Percentiles rank a stretch among this genome's conserved stretches.
These are phyloP conservation scores for Paxillus rubicundulus DNA, from an alignment of 768 basidiomycete genomes.

Conservation along the genomic window DNA sequence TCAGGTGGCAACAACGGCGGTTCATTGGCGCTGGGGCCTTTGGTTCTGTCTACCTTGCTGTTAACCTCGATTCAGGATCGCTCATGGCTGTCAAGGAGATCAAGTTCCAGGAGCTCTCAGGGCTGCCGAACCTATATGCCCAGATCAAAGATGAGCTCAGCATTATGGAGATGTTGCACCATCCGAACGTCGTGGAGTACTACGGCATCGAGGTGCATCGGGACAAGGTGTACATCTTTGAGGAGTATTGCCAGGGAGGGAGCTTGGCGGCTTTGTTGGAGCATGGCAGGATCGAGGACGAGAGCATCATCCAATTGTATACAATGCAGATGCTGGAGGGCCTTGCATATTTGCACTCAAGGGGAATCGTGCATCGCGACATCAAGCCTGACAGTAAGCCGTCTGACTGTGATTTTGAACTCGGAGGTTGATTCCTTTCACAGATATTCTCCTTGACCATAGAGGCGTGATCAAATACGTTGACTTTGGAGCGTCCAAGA, in stretches of 20 bases:
- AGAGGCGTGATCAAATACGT: slow-evolving; percentile 93
- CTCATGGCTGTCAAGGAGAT: slow-evolving; percentile 99
- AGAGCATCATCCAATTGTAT: slow-evolving; percentile 92
- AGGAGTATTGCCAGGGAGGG: slow-evolving; percentile 97
- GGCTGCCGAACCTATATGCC: slow-evolving; percentile 81
- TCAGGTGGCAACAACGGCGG: slow-evolving; percentile 97
- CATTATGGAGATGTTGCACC: slow-evolving; percentile 97
- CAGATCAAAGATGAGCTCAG: slow-evolving; percentile 95
- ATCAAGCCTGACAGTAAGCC: slow-evolving; percentile 97
- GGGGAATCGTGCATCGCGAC: slow-evolving; percentile 92
- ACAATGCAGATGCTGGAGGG: slow-evolving; percentile 97
- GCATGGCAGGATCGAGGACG: slow-evolving; percentile 94
- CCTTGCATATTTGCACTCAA: slow-evolving; percentile 87
- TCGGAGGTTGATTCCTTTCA: slow-evolving; percentile 12
- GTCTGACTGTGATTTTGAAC: neutral
- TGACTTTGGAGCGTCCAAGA: slow-evolving; percentile 97
- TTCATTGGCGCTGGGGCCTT: slow-evolving; percentile 99
- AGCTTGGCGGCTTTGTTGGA: slow-evolving; percentile 86
- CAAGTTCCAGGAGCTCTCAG: slow-evolving; percentile 91
- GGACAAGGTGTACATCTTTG: slow-evolving; percentile 98
- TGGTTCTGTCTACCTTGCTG: slow-evolving; percentile 98
- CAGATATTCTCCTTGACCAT: slow-evolving; percentile 91
- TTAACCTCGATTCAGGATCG: slow-evolving; percentile 92
- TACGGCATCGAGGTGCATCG: slow-evolving; percentile 99
- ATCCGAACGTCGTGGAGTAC: slow-evolving; percentile 97